A percentile compares a stretch with the other conserved stretches of the same genome.
Evolutionary conservation across 2,329 filamentous ascomycete species (phyloP).

Genomic region (Colletotrichum lupini): DNA sequence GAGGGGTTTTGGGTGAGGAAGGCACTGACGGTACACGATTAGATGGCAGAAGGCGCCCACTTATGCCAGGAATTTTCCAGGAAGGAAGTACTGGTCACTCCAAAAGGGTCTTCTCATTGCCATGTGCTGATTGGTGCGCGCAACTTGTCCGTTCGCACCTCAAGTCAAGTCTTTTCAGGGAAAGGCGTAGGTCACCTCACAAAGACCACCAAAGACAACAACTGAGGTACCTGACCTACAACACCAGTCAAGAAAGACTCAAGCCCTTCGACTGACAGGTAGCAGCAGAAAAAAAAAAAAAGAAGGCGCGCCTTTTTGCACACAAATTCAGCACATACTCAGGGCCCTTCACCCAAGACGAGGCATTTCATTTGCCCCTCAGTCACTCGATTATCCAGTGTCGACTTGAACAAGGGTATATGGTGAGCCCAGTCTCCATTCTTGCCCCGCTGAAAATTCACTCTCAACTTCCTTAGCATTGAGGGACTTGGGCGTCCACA

Average conservation of each 20-base stretch:
- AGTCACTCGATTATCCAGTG: background rate
- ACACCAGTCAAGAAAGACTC: background rate
- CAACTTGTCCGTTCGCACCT: background rate
- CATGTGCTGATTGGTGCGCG: slow-evolving; percentile 7
- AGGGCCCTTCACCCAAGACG: background rate
- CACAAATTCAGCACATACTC: background rate
- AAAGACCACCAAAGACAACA: background rate
- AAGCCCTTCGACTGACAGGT: slow-evolving; percentile 19
- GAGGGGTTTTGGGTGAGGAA: background rate
- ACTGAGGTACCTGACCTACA: background rate
- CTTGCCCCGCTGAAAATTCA: slow-evolving; percentile 22
- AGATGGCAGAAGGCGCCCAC: slow-evolving; percentile 3
- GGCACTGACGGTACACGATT: slow-evolving; percentile 14
- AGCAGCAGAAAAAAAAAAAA: background rate
- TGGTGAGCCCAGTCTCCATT: slow-evolving; percentile 13
- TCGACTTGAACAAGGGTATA: background rate
- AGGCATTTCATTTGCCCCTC: background rate
- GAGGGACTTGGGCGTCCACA: slow-evolving; percentile 8
- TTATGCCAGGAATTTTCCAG: background rate
- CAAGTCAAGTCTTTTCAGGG: background rate
- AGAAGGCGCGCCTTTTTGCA: slow-evolving; percentile 13
- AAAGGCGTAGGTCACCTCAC: slow-evolving; percentile 14
- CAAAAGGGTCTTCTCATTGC: background rate
- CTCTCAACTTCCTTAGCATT: background rate
- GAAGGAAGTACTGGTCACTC: background rate